phyloP scores from a whole-genome alignment of 1,284 basidiomycete genomes.

The Meripilus lineatus region DNA sequence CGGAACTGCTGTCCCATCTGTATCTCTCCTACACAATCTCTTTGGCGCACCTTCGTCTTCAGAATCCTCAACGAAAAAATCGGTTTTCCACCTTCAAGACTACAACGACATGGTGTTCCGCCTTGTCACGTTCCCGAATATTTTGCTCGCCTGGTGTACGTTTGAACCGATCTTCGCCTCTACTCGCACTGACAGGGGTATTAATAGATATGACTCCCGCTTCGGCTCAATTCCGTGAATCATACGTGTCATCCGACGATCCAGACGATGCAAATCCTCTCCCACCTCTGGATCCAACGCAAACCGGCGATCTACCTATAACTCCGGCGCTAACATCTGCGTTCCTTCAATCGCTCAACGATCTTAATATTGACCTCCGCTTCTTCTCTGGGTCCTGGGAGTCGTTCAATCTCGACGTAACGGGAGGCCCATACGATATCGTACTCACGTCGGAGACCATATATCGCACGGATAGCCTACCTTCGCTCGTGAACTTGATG shows the following conservation, averaged over 20 bases:
- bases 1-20: conserved; percentile 84
- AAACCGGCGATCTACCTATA: conserved; percentile 54
- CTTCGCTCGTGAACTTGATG: conserved; percentile 59
- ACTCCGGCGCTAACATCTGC: conserved; percentile 58
- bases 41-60: conserved; percentile 35
- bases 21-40: conserved; percentile 66
- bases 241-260: conserved; percentile 12
- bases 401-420: conserved; percentile 35
- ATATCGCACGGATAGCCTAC: conserved; percentile 70
- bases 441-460: conserved; percentile 92
- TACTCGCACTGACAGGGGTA: not conserved
- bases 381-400: conserved; percentile 88
- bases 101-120: conserved; percentile 85
- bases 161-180: conserved; percentile 14
- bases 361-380: conserved; percentile 52
- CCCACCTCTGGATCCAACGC: conserved; percentile 21
- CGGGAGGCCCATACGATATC: conserved; percentile 51
- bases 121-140: conserved; percentile 85
- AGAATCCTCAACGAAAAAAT: conserved; percentile 17
- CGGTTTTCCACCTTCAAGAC: conserved; percentile 85
- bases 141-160: conserved; percentile 84
- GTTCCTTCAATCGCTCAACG: conserved; percentile 56
- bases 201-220: conserved; percentile 46
- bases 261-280: conserved; percentile 21
- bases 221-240: conserved; percentile 34